phyloP scores from a whole-genome alignment of 345 rosid species.

The Clarkia xantiana region DNA sequence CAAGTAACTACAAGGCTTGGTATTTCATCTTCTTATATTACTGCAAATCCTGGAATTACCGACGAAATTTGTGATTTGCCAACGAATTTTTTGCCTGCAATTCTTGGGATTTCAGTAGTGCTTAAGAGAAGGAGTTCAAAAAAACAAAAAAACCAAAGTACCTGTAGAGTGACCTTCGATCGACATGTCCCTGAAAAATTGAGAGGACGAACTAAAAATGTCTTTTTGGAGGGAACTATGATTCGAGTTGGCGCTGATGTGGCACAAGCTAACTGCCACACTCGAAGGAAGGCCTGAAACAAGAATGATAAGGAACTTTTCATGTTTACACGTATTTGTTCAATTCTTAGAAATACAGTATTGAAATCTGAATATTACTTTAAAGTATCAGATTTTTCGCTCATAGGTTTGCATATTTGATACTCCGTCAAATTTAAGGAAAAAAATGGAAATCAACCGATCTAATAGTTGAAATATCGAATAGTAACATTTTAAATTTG shows the following conservation, averaged over 20 bases:
- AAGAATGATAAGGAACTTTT: no score
- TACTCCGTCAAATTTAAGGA: no score
- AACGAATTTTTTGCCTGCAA: no score
- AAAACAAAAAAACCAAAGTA: conserved; percentile 15
- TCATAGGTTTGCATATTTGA: no score
- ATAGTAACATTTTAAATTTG: no score
- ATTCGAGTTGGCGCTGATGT: conserved; percentile 30
- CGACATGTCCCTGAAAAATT: conserved; percentile 65
- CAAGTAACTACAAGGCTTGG: background rate
- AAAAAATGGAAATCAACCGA: no score
- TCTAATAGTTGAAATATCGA: no score
- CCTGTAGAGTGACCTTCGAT: conserved; percentile 59
- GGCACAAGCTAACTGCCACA: conserved; percentile 73
- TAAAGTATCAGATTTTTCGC: no score
- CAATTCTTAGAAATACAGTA: background rate
- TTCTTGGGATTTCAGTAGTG: no score
- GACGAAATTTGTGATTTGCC: no score
- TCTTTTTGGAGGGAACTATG: conserved; percentile 37
- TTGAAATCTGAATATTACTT: background rate
- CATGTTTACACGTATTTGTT: no score
- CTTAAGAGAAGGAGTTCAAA: background rate
- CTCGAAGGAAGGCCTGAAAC: conserved; percentile 43
- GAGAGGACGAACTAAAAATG: conserved; percentile 45
- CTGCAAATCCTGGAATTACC: no score
- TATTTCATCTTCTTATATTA: background rate